Base-by-base conservation (phyloP, 352 stramenopile species). In the Labyrinthula sp. region DNA sequence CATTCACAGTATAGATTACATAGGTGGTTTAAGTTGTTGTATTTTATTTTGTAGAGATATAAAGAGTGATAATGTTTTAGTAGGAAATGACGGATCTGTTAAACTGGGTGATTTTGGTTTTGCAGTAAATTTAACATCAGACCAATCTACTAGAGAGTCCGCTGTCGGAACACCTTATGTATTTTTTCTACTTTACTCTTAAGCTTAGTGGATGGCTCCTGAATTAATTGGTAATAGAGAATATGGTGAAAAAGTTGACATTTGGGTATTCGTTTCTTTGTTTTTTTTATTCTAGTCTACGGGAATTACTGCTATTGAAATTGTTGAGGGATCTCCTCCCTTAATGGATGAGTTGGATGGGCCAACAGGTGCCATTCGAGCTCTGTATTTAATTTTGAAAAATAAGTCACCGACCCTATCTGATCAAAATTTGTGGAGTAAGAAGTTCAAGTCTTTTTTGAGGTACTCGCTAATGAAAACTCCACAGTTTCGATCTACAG, bases 171-270 rank as follows among this genome's bases (percentile, higher is more conserved):
- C 79, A 24, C 77, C 77, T 9, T 89, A 87, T n/a, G n/a, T n/a
- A n/a, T n/a, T n/a, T n/a, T n/a, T n/a, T n/a, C n/a, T n/a, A n/a
- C n/a, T n/a, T n/a, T n/a, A n/a, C n/a, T n/a, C n/a, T n/a, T n/a
- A n/a, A n/a, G n/a, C n/a, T n/a, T n/a, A 71, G 52, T 92, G 79
- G 79, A 92, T 92, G 78, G 80, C 75, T 5, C 77, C 78, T 2
- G 79, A 92, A 60, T 73, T 92, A 47, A 89, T 92, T 58, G 72
- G 79, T 52, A 76, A 80, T 37, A 68, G 67, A 38, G 75, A 82
- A 54, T 88, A 89, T 64, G 76, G 86, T 50, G 71, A 69, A 50
- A 84, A 85, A 57, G 74, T 77, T n/a, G 72, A 84, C 57, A 76
- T 82, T 54, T 84, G 74, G 74, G 75, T 65, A 23, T 59, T 84